These are phyloP conservation scores for Brassica cretica DNA, from an alignment of 345 rosid genomes.

Conservation along the genomic window DNA sequence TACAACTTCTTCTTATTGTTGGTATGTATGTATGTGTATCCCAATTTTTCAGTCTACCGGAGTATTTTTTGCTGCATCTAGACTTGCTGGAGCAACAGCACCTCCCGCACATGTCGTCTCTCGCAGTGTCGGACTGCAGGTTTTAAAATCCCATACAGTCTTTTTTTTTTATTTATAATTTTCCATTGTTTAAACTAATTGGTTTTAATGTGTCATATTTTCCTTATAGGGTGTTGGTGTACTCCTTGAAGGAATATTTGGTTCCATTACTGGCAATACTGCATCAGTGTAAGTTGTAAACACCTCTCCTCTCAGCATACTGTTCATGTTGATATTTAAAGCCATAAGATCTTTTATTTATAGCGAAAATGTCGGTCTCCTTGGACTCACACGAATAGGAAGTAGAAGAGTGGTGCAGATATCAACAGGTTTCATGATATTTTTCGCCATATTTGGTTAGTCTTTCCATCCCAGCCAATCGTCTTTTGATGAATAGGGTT, in stretches of 20 bases:
- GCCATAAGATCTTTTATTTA: constrained; percentile 24
- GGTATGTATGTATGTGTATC: background rate
- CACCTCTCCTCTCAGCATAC: background rate
- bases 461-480: constrained; percentile 5
- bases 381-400: constrained; percentile 84
- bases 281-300: constrained; percentile 79
- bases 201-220: background rate
- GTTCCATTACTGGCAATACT: constrained; percentile 78
- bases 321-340: background rate
- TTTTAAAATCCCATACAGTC: constrained; percentile 20
- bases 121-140: constrained; percentile 94
- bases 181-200: background rate
- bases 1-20: constrained; percentile 9
- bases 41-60: constrained; percentile 70
- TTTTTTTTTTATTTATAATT: background rate
- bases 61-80: constrained; percentile 76
- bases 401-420: constrained; percentile 96
- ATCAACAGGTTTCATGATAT: constrained; percentile 94
- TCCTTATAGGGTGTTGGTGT: constrained; percentile 70
- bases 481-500: background rate
- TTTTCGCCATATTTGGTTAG: constrained; percentile 95
- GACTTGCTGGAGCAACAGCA: constrained; percentile 92
- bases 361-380: constrained; percentile 98
- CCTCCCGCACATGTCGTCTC: constrained; percentile 89
- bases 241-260: constrained; percentile 87